Evolutionary conservation across 2,329 filamentous ascomycete species (phyloP).

Genomic region (Magnaporthiopsis incrustans): DNA sequence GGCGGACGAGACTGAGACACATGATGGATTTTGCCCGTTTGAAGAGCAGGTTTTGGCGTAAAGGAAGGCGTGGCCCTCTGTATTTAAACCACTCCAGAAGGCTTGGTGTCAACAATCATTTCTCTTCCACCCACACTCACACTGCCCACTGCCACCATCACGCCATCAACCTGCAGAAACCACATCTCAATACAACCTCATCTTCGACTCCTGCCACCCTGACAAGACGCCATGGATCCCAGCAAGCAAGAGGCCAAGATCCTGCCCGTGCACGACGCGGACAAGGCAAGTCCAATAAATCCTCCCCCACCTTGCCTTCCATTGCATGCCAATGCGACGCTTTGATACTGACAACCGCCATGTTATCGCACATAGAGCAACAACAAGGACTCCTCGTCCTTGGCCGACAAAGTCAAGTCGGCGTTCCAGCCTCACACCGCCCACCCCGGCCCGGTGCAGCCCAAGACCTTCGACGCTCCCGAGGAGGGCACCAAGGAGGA

Average conservation of each 20-base stretch:
- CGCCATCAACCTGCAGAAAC: not conserved
- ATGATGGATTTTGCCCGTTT: no score
- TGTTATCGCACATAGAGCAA: constrained; percentile 11
- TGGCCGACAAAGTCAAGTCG: constrained; percentile 28
- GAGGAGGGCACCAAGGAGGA: constrained; percentile 62
- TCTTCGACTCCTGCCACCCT: not conserved
- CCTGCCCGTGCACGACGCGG: constrained; percentile 12
- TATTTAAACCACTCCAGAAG: no score
- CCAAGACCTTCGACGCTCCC: constrained; percentile 42
- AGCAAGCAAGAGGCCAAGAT: constrained; percentile 16
- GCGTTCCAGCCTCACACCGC: constrained; percentile 46
- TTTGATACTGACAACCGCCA: no score
- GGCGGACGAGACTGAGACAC: no score
- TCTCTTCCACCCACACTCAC: no score
- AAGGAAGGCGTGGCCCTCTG: no score
- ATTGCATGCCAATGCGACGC: constrained; percentile 4
- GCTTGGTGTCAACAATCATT: no score
- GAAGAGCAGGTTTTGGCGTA: no score
- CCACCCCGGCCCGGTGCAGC: constrained; percentile 49
- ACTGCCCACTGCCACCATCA: no score
- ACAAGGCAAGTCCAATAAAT: constrained; percentile 1
- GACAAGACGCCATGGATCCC: constrained; percentile 17
- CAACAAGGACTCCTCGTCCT: constrained; percentile 25
- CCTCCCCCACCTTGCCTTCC: no score
- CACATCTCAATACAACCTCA: constrained; percentile 4